Percentiles rank a stretch among this genome's conserved stretches.
Conservation (phyloP, 805 yeast species). For the Starmerella bombi region DNA sequence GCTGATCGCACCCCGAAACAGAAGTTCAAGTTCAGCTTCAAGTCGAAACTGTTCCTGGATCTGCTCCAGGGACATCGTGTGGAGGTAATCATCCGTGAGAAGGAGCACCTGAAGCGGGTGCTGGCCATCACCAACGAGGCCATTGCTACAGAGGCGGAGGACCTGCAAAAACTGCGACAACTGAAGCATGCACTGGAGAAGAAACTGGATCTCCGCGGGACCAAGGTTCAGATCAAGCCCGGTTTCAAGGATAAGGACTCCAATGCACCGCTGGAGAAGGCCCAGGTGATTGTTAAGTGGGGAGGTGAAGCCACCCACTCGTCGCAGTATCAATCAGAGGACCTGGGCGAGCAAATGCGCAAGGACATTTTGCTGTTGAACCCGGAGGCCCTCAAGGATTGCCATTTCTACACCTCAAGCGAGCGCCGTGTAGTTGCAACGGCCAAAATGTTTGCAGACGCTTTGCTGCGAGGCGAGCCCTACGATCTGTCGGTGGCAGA, state of each 20-base stretch:
- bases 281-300: conserved; percentile 93
- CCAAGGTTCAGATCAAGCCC: conserved; percentile 91
- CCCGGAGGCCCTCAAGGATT: conserved; percentile 70
- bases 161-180: conserved; percentile 58
- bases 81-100: conserved; percentile 88
- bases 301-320: conserved; percentile 99
- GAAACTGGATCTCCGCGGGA: conserved; percentile 85
- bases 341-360: conserved; percentile 89
- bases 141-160: conserved; percentile 62
- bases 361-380: conserved; percentile 81
- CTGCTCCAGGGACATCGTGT: conserved; percentile 86
- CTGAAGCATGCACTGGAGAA: conserved; percentile 74
- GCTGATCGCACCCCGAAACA: conserved; percentile 99
- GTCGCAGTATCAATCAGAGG: conserved; percentile 85
- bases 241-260: conserved; percentile 30
- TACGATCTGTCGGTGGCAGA: conserved; percentile 72
- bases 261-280: conserved; percentile 65
- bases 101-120: conserved; percentile 72
- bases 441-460: conserved; percentile 74
- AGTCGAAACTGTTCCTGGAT: conserved; percentile 72
- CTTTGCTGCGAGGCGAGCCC: conserved; percentile 62
- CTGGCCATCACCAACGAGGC: conserved; percentile 75
- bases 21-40: conserved; percentile 89
- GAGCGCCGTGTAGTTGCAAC: conserved; percentile 91
- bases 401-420: conserved; percentile 76